Conservation (phyloP, 129 eudicot genomes). For the Centella asiatica region DNA sequence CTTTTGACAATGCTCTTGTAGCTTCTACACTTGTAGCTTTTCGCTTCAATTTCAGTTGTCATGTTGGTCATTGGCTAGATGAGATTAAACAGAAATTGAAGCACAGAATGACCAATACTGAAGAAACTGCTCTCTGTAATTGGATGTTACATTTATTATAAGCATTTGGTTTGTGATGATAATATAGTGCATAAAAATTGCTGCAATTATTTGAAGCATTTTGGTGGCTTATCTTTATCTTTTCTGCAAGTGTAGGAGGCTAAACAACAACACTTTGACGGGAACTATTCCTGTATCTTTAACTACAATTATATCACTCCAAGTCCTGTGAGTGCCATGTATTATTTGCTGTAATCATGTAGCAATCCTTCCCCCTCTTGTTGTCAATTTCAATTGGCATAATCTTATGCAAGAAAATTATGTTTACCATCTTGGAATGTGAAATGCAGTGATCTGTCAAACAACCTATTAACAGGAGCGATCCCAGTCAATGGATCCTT, state of each 20-base stretch:
- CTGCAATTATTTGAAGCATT: conserved; percentile 11
- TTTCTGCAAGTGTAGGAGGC: conserved; percentile 62
- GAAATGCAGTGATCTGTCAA: conserved; percentile 65
- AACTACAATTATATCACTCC: conserved; percentile 62
- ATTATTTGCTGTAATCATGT: too few relatives aligned
- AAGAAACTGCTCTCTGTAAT: not conserved
- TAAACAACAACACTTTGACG: conserved; percentile 74
- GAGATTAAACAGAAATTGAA: not conserved
- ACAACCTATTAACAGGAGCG: conserved; percentile 44
- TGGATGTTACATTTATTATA: not conserved
- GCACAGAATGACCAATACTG: not conserved
- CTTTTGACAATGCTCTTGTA: too few relatives aligned
- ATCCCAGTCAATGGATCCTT: conserved; percentile 71
- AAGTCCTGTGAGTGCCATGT: conserved; percentile 86
- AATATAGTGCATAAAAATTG: not conserved
- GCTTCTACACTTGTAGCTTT: not conserved
- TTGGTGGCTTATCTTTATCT: conserved; percentile 7
- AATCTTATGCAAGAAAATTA: not conserved
- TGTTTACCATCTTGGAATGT: not conserved
- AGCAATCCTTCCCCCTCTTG: not conserved
- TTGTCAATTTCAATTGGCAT: not conserved
- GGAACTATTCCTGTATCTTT: conserved; percentile 63
- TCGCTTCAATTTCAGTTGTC: not conserved
- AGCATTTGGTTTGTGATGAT: not conserved
- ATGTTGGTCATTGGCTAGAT: not conserved